These are phyloP conservation scores for Pseudocercospora fuligena DNA, from an alignment of 2,329 filamentous ascomycete genomes.

Conservation along the genomic window DNA sequence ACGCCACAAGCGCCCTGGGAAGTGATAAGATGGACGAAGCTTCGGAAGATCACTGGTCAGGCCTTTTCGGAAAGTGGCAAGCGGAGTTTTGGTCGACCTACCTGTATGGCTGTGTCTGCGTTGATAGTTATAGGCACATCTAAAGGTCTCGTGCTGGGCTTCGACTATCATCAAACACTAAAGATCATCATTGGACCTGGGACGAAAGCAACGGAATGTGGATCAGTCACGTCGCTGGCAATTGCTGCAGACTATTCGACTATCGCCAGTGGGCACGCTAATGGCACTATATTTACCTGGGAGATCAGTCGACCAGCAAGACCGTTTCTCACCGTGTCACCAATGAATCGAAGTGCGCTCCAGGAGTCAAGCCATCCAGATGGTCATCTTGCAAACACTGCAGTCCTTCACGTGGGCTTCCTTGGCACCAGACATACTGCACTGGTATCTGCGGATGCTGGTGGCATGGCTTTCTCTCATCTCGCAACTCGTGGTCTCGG, in stretches of 20 bases:
- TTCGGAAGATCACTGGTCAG: slow-evolving; percentile 86
- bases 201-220: slow-evolving; percentile 92
- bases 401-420: slow-evolving; percentile 91
- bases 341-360: slow-evolving; percentile 67
- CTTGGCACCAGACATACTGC: slow-evolving; percentile 92
- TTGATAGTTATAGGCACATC: slow-evolving; percentile 89
- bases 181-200: slow-evolving; percentile 93
- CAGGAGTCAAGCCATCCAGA: slow-evolving; percentile 71
- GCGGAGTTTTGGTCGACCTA: slow-evolving; percentile 89
- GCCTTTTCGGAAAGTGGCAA: slow-evolving; percentile 91
- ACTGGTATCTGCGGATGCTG: slow-evolving; percentile 90
- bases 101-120: slow-evolving; percentile 85
- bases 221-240: slow-evolving; percentile 82
- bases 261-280: slow-evolving; percentile 85
- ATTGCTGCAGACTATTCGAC: slow-evolving; percentile 94
- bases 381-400: slow-evolving; percentile 78
- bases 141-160: slow-evolving; percentile 91
- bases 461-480: slow-evolving; percentile 98
- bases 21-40: slow-evolving; percentile 91
- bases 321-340: slow-evolving; percentile 86
- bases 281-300: slow-evolving; percentile 95
- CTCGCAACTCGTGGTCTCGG: slow-evolving; percentile 90
- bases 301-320: slow-evolving; percentile 80
- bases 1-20: slow-evolving; percentile 86
- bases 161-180: slow-evolving; percentile 95